Base-by-base conservation (phyloP, 1,139 yeast species). In the Trichomonascaceae sp. region DNA sequence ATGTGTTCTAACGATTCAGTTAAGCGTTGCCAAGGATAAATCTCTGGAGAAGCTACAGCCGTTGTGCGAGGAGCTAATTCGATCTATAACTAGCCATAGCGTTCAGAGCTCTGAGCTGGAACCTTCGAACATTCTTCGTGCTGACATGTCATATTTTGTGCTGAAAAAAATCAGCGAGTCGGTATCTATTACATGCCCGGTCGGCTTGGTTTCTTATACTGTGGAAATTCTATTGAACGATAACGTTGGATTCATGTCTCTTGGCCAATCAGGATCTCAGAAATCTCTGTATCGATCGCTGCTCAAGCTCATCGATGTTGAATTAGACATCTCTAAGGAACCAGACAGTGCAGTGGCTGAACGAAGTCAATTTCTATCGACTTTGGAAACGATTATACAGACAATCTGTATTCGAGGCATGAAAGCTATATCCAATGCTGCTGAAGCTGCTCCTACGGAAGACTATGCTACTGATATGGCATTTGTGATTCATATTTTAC, bases 91-190 rank as follows among this genome's bases (percentile, higher is more conserved):
- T 43, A 70, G 75, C 1, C 83, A 81, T 59, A 87, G 85, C 2
- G 70, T 76, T 5, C 77, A 81, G 3, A 71, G 79, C 1, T 75
- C 77, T 1, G 55, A 77, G 9, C 79, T 83, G 61, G 70, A 72
- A 6, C 79, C 77, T 20, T 74, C 86, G 1, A 83, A 77, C 61
- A 76, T 78, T 52, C 87, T 81, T 52, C 77, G 96, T 51, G 73
- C 84, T 47, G 91, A 87, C 61, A 70, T 87, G 55, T 80, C 88
- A 1, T 89, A 89, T 64, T 83, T 80, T 63, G 74, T 88, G 47
- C 70, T 80, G 47, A 81, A 81, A 64, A 71, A 80, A 1, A 65
- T 80, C 36, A 75, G 80, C 9, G 56, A 57, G 30, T 53, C 53
- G 1, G 51, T 49, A 2, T 38, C 54, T 13, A 43, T 49, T 7